Percentiles rank a stretch among this genome's conserved stretches.
phyloP scores from a whole-genome alignment of 169 alveolate species.

The Perkinsus chesapeaki region DNA sequence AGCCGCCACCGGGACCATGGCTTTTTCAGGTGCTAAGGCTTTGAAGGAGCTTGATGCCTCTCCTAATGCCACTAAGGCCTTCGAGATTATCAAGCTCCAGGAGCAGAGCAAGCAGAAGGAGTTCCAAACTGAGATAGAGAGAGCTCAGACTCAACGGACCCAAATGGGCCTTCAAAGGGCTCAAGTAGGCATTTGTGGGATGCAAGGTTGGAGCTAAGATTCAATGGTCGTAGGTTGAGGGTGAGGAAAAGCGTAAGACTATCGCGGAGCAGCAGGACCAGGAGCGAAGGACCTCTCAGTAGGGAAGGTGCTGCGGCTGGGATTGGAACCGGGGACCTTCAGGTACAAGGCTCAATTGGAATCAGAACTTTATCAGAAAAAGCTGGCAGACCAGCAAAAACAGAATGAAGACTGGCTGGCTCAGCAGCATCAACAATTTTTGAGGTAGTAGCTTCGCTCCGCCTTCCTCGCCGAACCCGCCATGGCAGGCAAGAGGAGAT shows the following conservation, averaged over 20 bases:
- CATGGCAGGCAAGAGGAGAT: conserved; percentile 60
- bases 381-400: conserved; percentile 78
- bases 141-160: conserved; percentile 40
- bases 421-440: conserved; percentile 81
- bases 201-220: not conserved
- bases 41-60: conserved; percentile 83
- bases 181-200: not conserved
- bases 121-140: conserved; percentile 73
- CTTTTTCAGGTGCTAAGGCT: conserved; percentile 94
- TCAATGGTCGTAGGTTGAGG: conserved; percentile 63
- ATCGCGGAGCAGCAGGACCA: conserved; percentile 83
- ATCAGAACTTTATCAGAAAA: conserved; percentile 44
- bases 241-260: conserved; percentile 82
- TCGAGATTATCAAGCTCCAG: conserved; percentile 85
- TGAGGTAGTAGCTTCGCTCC: conserved; percentile 25
- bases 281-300: conserved; percentile 84
- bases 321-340: not conserved
- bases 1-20: not conserved
- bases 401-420: conserved; percentile 85
- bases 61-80: conserved; percentile 88
- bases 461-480: not conserved
- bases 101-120: conserved; percentile 91
- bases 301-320: not conserved
- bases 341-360: conserved; percentile 77
- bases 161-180: conserved; percentile 12